Evolutionary conservation across 805 yeast species (phyloP).

Genomic region (Nakazawaea wickerhamii): DNA sequence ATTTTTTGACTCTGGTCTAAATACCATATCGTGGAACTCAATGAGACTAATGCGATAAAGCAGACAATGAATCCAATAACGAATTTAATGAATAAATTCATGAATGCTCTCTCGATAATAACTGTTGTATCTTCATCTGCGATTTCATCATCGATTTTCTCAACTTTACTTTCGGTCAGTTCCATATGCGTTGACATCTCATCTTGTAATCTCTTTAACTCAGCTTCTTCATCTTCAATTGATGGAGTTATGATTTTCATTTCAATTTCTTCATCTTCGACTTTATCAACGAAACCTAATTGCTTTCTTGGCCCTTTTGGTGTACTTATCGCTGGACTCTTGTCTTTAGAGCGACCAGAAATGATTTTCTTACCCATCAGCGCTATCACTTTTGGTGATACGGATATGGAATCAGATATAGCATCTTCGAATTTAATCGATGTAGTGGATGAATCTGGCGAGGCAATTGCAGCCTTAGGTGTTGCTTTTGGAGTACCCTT

Average conservation of each 20-base stretch:
- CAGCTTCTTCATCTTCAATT: slow-evolving; percentile 16
- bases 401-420: slow-evolving; percentile 14
- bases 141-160: slow-evolving; percentile 6
- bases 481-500: neutral
- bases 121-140: slow-evolving; percentile 4
- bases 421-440: neutral
- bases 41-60: slow-evolving; percentile 30
- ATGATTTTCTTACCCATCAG: slow-evolving; percentile 24
- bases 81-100: neutral
- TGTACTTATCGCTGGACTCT: neutral
- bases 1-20: slow-evolving; percentile 54
- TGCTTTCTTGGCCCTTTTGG: slow-evolving; percentile 13
- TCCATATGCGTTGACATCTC: slow-evolving; percentile 7
- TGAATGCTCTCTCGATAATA: slow-evolving; percentile 1
- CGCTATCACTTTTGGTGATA: slow-evolving; percentile 28
- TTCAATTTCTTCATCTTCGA: neutral
- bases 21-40: slow-evolving; percentile 51
- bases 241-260: slow-evolving; percentile 13
- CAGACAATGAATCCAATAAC: slow-evolving; percentile 19
- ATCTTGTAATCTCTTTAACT: slow-evolving; percentile 12
- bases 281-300: slow-evolving; percentile 7
- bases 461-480: too few species aligned
- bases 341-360: slow-evolving; percentile 17
- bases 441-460: slow-evolving; percentile 11
- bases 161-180: slow-evolving; percentile 8